A percentile compares a stretch with the other conserved stretches of the same genome.
These are phyloP conservation scores for Lepidium africanum DNA, from an alignment of 345 rosid species.

Conservation along the genomic window DNA sequence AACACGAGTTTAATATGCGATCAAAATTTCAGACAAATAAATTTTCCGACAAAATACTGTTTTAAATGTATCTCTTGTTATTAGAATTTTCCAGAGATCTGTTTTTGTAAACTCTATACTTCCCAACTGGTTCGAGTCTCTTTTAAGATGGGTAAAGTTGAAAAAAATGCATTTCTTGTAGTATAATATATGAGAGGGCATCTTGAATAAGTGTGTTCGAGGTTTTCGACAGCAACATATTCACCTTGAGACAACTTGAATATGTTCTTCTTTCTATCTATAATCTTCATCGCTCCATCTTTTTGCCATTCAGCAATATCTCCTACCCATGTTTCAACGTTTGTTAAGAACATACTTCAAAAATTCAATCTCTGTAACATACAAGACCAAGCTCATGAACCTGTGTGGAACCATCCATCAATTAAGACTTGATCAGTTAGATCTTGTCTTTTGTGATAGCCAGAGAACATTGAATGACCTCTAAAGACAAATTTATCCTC, in stretches of 20 bases:
- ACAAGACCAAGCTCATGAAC: constrained; percentile 19
- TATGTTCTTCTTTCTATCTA: constrained; percentile 91
- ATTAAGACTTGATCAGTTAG: constrained; percentile 69
- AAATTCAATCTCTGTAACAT: not conserved
- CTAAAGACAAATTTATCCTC: constrained; percentile 91
- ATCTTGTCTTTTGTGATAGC: constrained; percentile 87
- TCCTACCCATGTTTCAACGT: constrained; percentile 31
- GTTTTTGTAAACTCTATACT: too few species aligned
- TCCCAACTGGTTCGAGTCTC: too few species aligned
- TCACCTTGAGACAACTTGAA: constrained; percentile 96
- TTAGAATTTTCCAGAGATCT: too few species aligned
- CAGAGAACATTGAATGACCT: constrained; percentile 76
- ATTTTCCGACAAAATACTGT: too few species aligned
- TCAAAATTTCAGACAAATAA: too few species aligned
- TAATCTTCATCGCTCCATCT: constrained; percentile 82
- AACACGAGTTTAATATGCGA: too few species aligned
- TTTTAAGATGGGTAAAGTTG: too few species aligned
- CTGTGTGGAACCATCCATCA: constrained; percentile 98
- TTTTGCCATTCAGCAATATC: constrained; percentile 92
- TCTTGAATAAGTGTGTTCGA: constrained; percentile 64
- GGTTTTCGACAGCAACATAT: constrained; percentile 84
- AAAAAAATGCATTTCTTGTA: too few species aligned
- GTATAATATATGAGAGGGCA: constrained; percentile 39
- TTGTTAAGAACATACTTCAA: too few species aligned
- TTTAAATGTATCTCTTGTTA: too few species aligned